Conservation (phyloP, 2,329 filamentous ascomycete species). For the Monosporascus sp. region DNA sequence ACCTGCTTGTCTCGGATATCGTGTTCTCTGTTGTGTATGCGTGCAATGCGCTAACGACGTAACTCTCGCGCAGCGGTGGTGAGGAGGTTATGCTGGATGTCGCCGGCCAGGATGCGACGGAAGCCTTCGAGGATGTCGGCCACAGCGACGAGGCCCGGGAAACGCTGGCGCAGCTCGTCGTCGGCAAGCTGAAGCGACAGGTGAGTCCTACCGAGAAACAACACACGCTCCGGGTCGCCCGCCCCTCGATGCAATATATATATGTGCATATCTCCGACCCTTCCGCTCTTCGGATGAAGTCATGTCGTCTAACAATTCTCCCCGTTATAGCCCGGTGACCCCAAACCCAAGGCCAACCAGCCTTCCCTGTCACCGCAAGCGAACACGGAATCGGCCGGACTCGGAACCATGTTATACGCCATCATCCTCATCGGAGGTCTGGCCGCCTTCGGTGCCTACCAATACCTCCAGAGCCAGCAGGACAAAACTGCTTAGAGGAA, state of each 20-base stretch:
- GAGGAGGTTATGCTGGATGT: conserved; percentile 98
- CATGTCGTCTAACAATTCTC: background rate
- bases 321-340: conserved; percentile 65
- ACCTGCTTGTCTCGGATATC: conserved; percentile 1
- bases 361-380: conserved; percentile 45
- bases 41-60: conserved; percentile 19
- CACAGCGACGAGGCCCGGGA: conserved; percentile 98
- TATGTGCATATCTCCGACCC: background rate
- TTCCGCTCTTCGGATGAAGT: background rate
- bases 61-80: conserved; percentile 64
- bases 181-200: conserved; percentile 75
- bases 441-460: conserved; percentile 75
- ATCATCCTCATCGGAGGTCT: conserved; percentile 73
- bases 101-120: conserved; percentile 90
- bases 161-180: conserved; percentile 72
- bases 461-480: conserved; percentile 68
- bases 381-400: conserved; percentile 46
- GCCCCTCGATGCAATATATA: too few relatives aligned
- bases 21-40: background rate
- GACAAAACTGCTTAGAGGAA: conserved; percentile 19
- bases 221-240: too few relatives aligned
- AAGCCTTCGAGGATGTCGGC: conserved; percentile 98
- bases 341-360: conserved; percentile 58
- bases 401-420: conserved; percentile 78
- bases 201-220: conserved; percentile 44